These are phyloP conservation scores for Planoprotostelium fungivorum DNA, from an alignment of 78 protist genomes.

Conservation along the genomic window DNA sequence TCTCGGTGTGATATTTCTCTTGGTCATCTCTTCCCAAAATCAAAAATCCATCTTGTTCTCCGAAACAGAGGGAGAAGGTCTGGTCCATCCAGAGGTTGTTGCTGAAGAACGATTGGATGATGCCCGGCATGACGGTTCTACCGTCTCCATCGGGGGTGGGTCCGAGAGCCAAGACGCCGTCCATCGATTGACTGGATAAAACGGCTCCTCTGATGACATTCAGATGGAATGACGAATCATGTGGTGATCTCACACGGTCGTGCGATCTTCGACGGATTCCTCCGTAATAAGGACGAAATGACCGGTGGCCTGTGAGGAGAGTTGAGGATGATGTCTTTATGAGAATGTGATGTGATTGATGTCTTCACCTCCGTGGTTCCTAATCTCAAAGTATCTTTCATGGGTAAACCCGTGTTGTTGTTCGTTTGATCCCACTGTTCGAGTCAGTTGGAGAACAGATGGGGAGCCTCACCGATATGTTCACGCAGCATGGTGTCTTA, in stretches of 20 bases:
- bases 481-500: not conserved
- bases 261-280: not conserved
- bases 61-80: not conserved
- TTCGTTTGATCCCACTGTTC: not conserved
- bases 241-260: not conserved
- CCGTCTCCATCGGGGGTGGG: not conserved
- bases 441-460: not conserved
- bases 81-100: not conserved
- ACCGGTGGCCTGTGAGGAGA: not conserved
- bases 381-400: not conserved
- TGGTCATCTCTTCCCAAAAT: not conserved
- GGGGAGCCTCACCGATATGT: not conserved
- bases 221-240: not conserved
- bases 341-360: too few species aligned
- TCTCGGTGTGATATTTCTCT: not conserved
- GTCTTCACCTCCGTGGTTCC: not conserved
- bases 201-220: not conserved
- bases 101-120: not conserved
- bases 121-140: not conserved
- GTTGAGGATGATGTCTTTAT: not conserved
- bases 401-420: not conserved
- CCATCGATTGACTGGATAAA: not conserved
- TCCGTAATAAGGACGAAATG: not conserved
- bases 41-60: not conserved
- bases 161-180: not conserved